Conservation (phyloP, 208 protist species). For the Leishmania turanica region DNA sequence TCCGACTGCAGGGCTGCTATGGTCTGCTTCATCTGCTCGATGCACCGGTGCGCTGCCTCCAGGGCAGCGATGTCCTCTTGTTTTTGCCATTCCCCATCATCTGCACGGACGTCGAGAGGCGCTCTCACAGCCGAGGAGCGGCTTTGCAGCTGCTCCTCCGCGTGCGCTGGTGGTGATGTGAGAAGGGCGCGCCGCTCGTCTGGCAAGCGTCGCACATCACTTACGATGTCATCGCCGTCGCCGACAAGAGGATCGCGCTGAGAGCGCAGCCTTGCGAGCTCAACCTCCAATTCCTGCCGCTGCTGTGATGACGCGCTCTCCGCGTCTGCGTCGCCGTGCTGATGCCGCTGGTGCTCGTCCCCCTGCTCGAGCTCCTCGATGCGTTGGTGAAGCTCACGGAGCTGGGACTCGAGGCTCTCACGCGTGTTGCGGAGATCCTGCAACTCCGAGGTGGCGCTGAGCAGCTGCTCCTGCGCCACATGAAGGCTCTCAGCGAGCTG, state of each 20-base stretch:
- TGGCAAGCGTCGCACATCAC: constrained; percentile 15
- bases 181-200: neutral
- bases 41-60: constrained; percentile 10
- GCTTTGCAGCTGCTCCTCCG: neutral
- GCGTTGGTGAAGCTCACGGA: neutral
- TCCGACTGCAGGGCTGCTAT: constrained; percentile 9
- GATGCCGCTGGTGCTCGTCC: constrained; percentile 6
- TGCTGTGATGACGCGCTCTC: neutral
- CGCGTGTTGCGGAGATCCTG: constrained; percentile 11
- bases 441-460: neutral
- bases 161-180: neutral
- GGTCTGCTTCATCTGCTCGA: constrained; percentile 17
- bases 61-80: constrained; percentile 1
- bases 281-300: constrained; percentile 2
- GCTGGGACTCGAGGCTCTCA: constrained; percentile 5
- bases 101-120: neutral
- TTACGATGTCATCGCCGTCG: constrained; percentile 7
- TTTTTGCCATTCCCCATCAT: neutral
- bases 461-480: constrained; percentile 7
- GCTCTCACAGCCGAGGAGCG: neutral
- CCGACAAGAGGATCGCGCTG: constrained; percentile 4
- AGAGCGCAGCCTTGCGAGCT: constrained; percentile 15
- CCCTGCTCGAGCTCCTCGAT: constrained; percentile 4
- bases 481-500: constrained; percentile 12
- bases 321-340: no score